Base-by-base conservation (phyloP, 306 rosid species). In the Psophocarpus tetragonolobus region DNA sequence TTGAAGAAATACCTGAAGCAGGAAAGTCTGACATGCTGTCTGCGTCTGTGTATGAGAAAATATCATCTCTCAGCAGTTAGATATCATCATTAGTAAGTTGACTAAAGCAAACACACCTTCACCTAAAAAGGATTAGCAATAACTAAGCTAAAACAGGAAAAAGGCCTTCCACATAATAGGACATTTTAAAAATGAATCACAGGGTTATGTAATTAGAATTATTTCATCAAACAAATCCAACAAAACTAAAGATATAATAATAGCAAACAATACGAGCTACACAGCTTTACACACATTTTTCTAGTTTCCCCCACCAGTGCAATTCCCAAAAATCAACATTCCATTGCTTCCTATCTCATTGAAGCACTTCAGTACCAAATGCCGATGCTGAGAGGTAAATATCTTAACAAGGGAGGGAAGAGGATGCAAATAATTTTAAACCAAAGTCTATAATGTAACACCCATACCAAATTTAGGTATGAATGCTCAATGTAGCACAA, bases 11-110 rank as follows among this genome's bases (percentile, higher is more conserved):
- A 47, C 68, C 76, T 7, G 97, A 78, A 63, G 87, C 69, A 39
- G 91, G 84, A 83, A 85, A 87, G 62, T 90, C 91, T 5, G 91
- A 48, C 65, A 84, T 29, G 74, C 72, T 73, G 71, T 91, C 99
- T 23, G 91, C 87, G 54, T 88, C 94, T 87, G 29, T 71, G 72
- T 35, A 68, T 56, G 71, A 72, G 61, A 66, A 80, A 20, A 82
- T 68, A 47, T 17, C 2, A 58, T 6, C 5, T 33, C 42, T 18
- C 33, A 58, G 62, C 24, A 65, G 78, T 90, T 65, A 82, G 76
- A 74, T 62, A 58, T 56, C 44, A 53, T 4, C 48, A 10, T 8
- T 38, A 20, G 24, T 58, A 65, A 41, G 23, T 60, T 24, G 58
- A 74, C 10, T 12, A 68, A 30, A 84, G 24, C 32, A 74, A 66